Base-by-base conservation (phyloP, 148 eudicot genomes). In the Chenopodium quinoa region DNA sequence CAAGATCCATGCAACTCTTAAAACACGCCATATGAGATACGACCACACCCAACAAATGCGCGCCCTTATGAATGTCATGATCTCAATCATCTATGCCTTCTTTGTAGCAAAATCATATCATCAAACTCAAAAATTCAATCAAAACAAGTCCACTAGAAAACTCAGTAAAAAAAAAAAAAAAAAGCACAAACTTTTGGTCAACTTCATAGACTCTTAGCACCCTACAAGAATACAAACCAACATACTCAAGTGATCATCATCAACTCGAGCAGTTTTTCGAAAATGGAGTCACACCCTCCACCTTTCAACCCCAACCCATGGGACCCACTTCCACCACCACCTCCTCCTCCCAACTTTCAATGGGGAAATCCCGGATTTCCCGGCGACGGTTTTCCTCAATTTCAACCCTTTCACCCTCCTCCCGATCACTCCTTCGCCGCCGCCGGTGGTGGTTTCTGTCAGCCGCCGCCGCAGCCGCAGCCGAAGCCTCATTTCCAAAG, bases 401-500 rank as follows among this genome's bases (percentile, higher is more conserved):
- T 80, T 34, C 69, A 20, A 5, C 67, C 60, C 63, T 78, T 66
- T 47, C 71, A 64, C 29, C 7, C 68, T n/a, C 67, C 79, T 13
- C 12, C 64, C 4, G 78, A 52, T 50, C 66, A 78, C 72, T 44
- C 65, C 10, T 47, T 60, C 40, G 82, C 82, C 75, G 23, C 73
- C 77, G 64, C 60, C 34, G 72, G 56, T 54, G 84, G 81, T 13
- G 50, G 48, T 29, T 80, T 80, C 75, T 71, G 68, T 46, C 56
- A 27, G 19, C 44, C 44, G 44, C 65, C 87, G 12, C 44, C 44
- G 44, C 44, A 37, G 7, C 44, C 44, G 5, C 44, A 40, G 44
- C 65, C 87, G 12, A 84, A 78, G 32, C 85, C 87, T 84, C 79
- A 76, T 20, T 71, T 83, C 9, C 54, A 65, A n/a, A 78, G 87